phyloP scores from a whole-genome alignment of 2,329 filamentous ascomycete species.

The Alternaria angustiovoidea region DNA sequence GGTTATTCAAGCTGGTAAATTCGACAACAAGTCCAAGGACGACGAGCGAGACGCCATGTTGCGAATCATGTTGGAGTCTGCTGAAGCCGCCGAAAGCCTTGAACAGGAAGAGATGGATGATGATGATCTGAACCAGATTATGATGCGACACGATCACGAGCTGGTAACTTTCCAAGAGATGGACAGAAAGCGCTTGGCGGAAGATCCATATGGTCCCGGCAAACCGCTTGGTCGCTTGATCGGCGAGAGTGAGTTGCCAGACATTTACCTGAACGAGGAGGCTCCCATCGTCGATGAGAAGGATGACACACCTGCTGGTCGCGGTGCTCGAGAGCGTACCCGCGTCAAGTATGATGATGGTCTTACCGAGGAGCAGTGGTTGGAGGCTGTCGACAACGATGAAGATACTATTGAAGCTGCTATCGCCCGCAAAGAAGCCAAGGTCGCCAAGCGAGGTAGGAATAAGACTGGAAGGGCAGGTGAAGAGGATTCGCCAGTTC shows the following conservation, averaged over 20 bases:
- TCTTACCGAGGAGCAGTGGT: constrained; percentile 97
- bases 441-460: constrained; percentile 78
- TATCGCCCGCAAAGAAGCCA: constrained; percentile 85
- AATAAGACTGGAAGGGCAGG: constrained; percentile 73
- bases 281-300: constrained; percentile 81
- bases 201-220: constrained; percentile 75
- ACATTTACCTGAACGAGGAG: constrained; percentile 90
- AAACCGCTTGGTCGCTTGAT: constrained; percentile 81
- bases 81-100: constrained; percentile 71
- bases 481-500: constrained; percentile 72
- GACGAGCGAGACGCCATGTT: constrained; percentile 98
- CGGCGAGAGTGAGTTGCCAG: constrained; percentile 85
- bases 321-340: constrained; percentile 93
- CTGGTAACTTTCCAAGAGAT: constrained; percentile 80
- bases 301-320: constrained; percentile 75
- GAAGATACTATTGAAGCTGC: constrained; percentile 94
- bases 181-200: constrained; percentile 75
- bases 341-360: constrained; percentile 96
- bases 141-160: constrained; percentile 87
- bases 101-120: constrained; percentile 99
- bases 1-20: constrained; percentile 98
- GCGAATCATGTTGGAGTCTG: constrained; percentile 87
- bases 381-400: constrained; percentile 96
- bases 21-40: constrained; percentile 99
- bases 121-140: constrained; percentile 93